phyloP scores from a whole-genome alignment of 2,329 filamentous ascomycete genomes.

The Pseudogymnoascus sp. region DNA sequence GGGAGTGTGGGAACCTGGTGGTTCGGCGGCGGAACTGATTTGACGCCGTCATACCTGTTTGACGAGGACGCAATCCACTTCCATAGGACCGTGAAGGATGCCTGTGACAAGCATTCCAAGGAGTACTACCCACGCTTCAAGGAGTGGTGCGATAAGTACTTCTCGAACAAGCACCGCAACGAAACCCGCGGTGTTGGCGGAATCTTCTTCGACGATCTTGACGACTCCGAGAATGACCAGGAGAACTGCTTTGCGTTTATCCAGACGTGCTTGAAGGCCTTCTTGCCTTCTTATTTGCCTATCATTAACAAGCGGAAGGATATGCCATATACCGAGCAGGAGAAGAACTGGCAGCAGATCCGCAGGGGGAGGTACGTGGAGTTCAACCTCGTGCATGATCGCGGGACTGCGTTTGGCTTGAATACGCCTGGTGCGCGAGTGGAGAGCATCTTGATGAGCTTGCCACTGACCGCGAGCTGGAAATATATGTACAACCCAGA shows the following conservation, averaged over 20 bases:
- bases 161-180: conserved; percentile 81
- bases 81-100: conserved; percentile 84
- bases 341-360: conserved; percentile 96
- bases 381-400: conserved; percentile 95
- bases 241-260: conserved; percentile 87
- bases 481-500: conserved; percentile 88
- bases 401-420: conserved; percentile 87
- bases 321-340: conserved; percentile 75
- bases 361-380: conserved; percentile 93
- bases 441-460: conserved; percentile 95
- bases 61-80: conserved; percentile 97
- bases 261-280: conserved; percentile 74
- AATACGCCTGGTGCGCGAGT: conserved; percentile 86
- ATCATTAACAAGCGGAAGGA: conserved; percentile 84
- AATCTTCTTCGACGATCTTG: conserved; percentile 98
- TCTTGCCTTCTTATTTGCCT: conserved; percentile 83
- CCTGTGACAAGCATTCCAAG: conserved; percentile 88
- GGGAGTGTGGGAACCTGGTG: conserved; percentile 85
- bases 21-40: conserved; percentile 92
- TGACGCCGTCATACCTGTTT: conserved; percentile 90
- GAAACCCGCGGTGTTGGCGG: conserved; percentile 85
- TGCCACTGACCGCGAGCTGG: conserved; percentile 89
- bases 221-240: conserved; percentile 74
- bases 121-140: conserved; percentile 92
- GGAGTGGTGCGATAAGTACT: conserved; percentile 97